Conservation (phyloP, 306 rosid genomes). For the Fragaria vesca region DNA sequence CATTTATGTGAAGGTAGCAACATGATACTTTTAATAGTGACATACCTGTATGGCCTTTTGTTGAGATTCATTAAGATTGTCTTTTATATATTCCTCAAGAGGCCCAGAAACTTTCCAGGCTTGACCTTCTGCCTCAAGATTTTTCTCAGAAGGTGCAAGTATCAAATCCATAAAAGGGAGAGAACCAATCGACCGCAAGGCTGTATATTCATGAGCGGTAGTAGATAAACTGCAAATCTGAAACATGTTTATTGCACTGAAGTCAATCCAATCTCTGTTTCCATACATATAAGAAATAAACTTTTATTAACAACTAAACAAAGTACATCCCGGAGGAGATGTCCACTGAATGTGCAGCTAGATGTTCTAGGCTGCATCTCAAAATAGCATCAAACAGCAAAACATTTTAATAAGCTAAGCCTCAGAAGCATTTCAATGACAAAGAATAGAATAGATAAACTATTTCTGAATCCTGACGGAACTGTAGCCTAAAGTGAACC, state of each 20-base stretch:
- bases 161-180: constrained; percentile 88
- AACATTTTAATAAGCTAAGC: not conserved
- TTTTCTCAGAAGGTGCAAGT: constrained; percentile 51
- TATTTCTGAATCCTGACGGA: not conserved
- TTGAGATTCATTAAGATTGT: constrained; percentile 70
- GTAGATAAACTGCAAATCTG: constrained; percentile 94
- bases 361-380: not conserved
- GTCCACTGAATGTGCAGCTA: not conserved
- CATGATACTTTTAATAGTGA: constrained; percentile 10
- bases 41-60: constrained; percentile 80
- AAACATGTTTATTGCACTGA: constrained; percentile 26
- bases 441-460: not conserved
- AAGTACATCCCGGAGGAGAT: not conserved
- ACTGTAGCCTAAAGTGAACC: not conserved
- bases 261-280: not conserved
- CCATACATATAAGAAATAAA: not conserved
- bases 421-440: not conserved
- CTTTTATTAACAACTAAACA: not conserved
- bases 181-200: constrained; percentile 54
- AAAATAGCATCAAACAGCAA: not conserved
- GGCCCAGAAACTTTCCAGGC: constrained; percentile 77
- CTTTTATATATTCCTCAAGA: constrained; percentile 62
- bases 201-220: constrained; percentile 77
- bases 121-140: constrained; percentile 40
- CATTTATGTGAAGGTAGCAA: not conserved